Evolutionary conservation across 192 early-diverging fungal species (phyloP).

Genomic region (Thamnidium elegans): DNA sequence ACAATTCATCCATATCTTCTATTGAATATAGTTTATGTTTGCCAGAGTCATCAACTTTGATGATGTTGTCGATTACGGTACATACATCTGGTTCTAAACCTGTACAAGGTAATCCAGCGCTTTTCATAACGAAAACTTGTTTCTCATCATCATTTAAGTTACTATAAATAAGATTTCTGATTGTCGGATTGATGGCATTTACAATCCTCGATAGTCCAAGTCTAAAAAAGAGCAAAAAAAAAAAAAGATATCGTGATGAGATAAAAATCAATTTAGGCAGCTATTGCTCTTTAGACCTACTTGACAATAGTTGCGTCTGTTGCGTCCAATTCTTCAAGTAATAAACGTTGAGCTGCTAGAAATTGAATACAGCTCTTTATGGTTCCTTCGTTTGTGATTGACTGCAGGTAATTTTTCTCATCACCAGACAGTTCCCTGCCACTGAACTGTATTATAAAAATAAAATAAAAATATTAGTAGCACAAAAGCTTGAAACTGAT

Average conservation of each 20-base stretch:
- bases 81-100: slow-evolving; percentile 3
- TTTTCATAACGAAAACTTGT: slow-evolving; percentile 3
- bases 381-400: slow-evolving; percentile 8
- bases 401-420: slow-evolving; percentile 3
- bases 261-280: too few relatives aligned
- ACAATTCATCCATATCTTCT: slow-evolving; percentile 7
- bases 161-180: slow-evolving; percentile 2
- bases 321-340: too few relatives aligned
- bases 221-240: slow-evolving; percentile 6
- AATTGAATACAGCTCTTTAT: slow-evolving; percentile 8
- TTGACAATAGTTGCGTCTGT: neutral
- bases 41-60: slow-evolving; percentile 2
- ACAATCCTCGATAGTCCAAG: slow-evolving; percentile 8
- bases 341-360: neutral
- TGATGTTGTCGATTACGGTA: slow-evolving; percentile 3
- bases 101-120: neutral
- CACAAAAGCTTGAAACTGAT: slow-evolving; percentile 2
- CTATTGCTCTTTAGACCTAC: neutral
- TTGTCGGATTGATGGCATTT: slow-evolving; percentile 5
- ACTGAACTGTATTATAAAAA: slow-evolving; percentile 9
- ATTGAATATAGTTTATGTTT: slow-evolving; percentile 8
- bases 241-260: neutral
- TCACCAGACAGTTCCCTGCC: slow-evolving; percentile 7
- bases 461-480: neutral
- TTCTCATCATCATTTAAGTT: slow-evolving; percentile 6